Conservation (phyloP, 2,329 filamentous ascomycete genomes). For the Arachnopeziza araneosa region DNA sequence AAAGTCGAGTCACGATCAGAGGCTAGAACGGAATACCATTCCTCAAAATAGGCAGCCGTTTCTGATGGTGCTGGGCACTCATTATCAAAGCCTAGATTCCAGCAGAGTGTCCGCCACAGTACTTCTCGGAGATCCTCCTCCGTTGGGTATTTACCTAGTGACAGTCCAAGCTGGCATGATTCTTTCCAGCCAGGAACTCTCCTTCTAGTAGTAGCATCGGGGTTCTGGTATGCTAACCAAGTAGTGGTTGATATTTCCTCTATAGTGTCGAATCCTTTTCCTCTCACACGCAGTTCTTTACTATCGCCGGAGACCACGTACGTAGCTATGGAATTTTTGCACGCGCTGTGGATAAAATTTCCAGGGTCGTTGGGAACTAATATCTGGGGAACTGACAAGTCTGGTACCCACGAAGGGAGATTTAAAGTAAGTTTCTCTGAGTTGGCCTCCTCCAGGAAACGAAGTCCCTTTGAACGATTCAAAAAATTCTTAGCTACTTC, state of each 20-base stretch:
- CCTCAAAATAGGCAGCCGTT: neutral
- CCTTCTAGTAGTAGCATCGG: neutral
- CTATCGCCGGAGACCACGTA: neutral
- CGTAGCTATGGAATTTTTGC: neutral
- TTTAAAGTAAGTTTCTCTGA: neutral
- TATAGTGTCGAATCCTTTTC: too few species aligned
- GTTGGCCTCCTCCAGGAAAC: neutral
- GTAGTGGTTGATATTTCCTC: too few species aligned
- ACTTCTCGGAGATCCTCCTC: constrained; percentile 1
- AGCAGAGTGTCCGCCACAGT: constrained; percentile 1
- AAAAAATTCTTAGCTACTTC: neutral
- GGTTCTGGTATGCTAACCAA: too few species aligned
- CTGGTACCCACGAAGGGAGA: neutral
- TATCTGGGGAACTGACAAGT: neutral
- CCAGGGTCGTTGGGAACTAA: neutral
- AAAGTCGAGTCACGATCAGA: too few species aligned
- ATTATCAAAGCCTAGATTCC: neutral
- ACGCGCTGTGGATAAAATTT: neutral
- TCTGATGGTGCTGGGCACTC: neutral
- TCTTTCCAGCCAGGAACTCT: neutral
- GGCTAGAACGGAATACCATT: neutral
- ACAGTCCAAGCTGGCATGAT: neutral
- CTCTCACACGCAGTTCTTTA: too few species aligned
- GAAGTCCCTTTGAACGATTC: neutral
- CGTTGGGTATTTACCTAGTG: neutral